A percentile compares a stretch with the other conserved stretches of the same genome.
Evolutionary conservation across 257 asterid species (phyloP).

Genomic region (Forsythia viridissima): DNA sequence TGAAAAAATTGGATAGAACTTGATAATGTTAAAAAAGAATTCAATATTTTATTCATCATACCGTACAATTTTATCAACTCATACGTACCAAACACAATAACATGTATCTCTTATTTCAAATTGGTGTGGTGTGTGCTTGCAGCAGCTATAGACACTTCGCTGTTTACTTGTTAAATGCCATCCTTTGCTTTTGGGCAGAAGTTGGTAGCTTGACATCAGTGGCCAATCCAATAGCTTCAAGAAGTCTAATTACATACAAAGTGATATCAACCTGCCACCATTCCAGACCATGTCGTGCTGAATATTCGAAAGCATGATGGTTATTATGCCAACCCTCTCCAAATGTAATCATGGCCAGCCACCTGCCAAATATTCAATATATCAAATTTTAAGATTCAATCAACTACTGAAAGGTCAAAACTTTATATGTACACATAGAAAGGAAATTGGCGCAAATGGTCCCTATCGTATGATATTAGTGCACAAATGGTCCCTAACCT

Average conservation of each 20-base stretch:
- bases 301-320: conserved; percentile 82
- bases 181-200: conserved; percentile 44
- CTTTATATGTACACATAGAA: too few species aligned
- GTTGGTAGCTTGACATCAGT: conserved; percentile 65
- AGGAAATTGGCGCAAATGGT: too few species aligned
- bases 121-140: too few species aligned
- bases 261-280: conserved; percentile 88
- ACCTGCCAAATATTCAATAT: conserved; percentile 35
- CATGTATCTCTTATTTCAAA: too few species aligned
- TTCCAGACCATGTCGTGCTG: conserved; percentile 75
- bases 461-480: too few species aligned
- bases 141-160: too few species aligned
- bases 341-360: conserved; percentile 76
- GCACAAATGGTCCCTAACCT: too few species aligned
- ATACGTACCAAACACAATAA: too few species aligned
- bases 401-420: too few species aligned
- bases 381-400: too few species aligned
- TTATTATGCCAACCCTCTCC: conserved; percentile 93
- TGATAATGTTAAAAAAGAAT: background rate
- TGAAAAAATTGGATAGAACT: background rate
- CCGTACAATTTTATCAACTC: too few species aligned
- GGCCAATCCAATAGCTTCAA: conserved; percentile 62
- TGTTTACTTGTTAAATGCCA: conserved; percentile 33
- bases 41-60: too few species aligned
- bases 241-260: conserved; percentile 64